Evolutionary conservation across 768 basidiomycete genomes (phyloP).

Genomic region (Rossbeevera mucosa): DNA sequence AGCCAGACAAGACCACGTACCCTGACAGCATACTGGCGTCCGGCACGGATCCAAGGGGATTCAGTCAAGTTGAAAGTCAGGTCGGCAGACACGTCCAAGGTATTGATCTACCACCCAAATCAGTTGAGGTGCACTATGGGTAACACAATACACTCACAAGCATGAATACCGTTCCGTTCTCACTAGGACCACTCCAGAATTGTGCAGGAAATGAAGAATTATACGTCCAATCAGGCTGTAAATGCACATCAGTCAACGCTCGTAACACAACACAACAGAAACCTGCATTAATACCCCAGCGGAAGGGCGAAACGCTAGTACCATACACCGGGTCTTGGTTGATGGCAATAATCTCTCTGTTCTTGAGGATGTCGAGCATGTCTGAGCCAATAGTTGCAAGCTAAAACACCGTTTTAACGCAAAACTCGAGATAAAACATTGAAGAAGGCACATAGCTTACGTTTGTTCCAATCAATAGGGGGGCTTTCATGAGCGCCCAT

Average conservation of each 20-base stretch:
- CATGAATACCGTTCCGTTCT: slow-evolving; percentile 65
- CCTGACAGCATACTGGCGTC: slow-evolving; percentile 56
- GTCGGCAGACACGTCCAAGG: slow-evolving; percentile 46
- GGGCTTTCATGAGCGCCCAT: slow-evolving; percentile 67
- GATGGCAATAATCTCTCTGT: slow-evolving; percentile 60
- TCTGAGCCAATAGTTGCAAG: slow-evolving; percentile 47
- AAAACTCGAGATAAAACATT: not conserved
- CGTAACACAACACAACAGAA: not conserved
- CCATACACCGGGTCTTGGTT: slow-evolving; percentile 63
- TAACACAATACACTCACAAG: slow-evolving; percentile 37
- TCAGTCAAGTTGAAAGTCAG: slow-evolving; percentile 61
- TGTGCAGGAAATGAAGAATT: slow-evolving; percentile 51
- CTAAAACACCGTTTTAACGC: slow-evolving; percentile 25
- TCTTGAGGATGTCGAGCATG: slow-evolving; percentile 51
- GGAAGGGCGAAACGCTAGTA: slow-evolving; percentile 61
- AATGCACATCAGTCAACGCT: not conserved
- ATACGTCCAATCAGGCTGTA: slow-evolving; percentile 34
- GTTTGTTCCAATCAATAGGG: slow-evolving; percentile 58
- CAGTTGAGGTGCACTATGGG: not conserved
- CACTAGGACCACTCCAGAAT: slow-evolving; percentile 62
- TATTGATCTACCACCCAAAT: slow-evolving; percentile 45
- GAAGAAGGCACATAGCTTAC: slow-evolving; percentile 30
- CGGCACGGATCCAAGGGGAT: slow-evolving; percentile 66
- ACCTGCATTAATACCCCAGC: slow-evolving; percentile 61
- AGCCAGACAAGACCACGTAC: slow-evolving; percentile 32